Evolutionary conservation across 805 yeast genomes (phyloP).

Genomic region (Candida boidinii): DNA sequence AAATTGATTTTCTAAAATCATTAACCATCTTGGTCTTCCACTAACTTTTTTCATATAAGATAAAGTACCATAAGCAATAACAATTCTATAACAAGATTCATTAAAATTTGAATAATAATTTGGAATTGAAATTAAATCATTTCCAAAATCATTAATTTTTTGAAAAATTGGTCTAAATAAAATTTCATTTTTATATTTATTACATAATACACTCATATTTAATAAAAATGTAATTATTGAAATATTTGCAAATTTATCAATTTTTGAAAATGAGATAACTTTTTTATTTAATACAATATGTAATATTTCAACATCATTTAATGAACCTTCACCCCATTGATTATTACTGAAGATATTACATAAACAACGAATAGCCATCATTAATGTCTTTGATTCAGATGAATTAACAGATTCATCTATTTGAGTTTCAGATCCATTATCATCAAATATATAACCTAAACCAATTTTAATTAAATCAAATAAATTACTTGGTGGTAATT

Average conservation of each 20-base stretch:
- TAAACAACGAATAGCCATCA: conserved; percentile 51
- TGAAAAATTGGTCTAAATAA: conserved; percentile 22
- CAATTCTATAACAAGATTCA: conserved; percentile 62
- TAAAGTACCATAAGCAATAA: conserved; percentile 57
- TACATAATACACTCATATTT: conserved; percentile 35
- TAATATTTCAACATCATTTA: conserved; percentile 33
- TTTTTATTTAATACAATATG: conserved; percentile 25
- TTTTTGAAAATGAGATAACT: conserved; percentile 11
- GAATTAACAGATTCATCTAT: too few species aligned
- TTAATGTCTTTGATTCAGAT: conserved; percentile 24
- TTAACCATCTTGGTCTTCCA: not conserved
- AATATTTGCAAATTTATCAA: conserved; percentile 23
- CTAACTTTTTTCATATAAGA: conserved; percentile 15
- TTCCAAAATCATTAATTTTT: conserved; percentile 20
- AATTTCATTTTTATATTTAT: conserved; percentile 20
- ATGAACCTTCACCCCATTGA: conserved; percentile 37
- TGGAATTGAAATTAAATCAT: conserved; percentile 10
- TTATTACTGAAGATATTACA: conserved; percentile 42
- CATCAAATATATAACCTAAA: conserved; percentile 17
- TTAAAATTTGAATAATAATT: conserved; percentile 25
- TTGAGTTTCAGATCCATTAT: too few species aligned
- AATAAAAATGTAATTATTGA: conserved; percentile 41
- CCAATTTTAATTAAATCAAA: conserved; percentile 35
- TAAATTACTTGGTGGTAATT: conserved; percentile 29
- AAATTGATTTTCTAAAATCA: conserved; percentile 3